phyloP scores from a whole-genome alignment of 805 yeast genomes.

The Nakazawaea anatomiae region DNA sequence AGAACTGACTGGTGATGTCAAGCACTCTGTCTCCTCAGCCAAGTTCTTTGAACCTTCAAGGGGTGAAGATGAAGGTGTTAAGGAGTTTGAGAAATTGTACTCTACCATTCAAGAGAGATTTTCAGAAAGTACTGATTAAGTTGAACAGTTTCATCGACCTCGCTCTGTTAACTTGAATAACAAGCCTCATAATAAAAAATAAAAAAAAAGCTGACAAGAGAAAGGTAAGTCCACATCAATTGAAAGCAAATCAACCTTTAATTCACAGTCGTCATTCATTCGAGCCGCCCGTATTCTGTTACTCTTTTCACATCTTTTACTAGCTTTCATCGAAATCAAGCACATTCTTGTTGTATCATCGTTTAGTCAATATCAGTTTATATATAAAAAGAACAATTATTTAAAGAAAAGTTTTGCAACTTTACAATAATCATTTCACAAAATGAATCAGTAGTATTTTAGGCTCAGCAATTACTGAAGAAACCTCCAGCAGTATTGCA shows the following conservation, averaged over 20 bases:
- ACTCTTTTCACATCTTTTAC: background rate
- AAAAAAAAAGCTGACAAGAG: background rate
- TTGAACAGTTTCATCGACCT: background rate
- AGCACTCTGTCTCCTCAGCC: constrained; percentile 89
- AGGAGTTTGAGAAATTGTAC: constrained; percentile 73
- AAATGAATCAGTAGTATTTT: background rate
- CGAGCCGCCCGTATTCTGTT: background rate
- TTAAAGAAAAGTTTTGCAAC: background rate
- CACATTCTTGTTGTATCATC: background rate
- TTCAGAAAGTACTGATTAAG: constrained; percentile 88
- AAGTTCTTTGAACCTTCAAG: constrained; percentile 94
- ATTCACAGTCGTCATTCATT: too few species aligned
- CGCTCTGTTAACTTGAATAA: background rate
- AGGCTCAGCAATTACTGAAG: background rate
- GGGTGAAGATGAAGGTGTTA: constrained; percentile 75
- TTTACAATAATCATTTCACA: too few species aligned
- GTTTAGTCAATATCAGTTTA: background rate
- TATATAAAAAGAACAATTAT: background rate
- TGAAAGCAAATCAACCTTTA: too few species aligned
- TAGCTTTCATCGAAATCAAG: too few species aligned
- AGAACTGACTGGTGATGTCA: constrained; percentile 85
- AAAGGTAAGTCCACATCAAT: too few species aligned
- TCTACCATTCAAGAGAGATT: constrained; percentile 80
- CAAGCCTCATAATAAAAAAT: constrained; percentile 5
- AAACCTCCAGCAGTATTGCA: background rate